Evolutionary conservation across 352 stramenopile genomes (phyloP), one percentile per base, ranked within the genome.

Genomic region (Detonula confervacea): DNA sequence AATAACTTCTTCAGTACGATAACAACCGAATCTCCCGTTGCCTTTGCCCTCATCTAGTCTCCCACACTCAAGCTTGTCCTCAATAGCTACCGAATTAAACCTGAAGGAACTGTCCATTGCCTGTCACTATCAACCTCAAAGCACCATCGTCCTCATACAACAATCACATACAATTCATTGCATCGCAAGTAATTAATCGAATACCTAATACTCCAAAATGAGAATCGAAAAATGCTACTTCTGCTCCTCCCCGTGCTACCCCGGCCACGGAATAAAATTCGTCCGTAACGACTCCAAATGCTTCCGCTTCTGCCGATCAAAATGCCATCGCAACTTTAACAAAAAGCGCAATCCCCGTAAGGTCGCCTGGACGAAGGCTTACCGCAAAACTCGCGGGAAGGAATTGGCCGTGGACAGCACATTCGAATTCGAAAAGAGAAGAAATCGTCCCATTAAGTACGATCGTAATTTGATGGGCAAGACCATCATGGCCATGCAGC

Each of bases 311-410:
- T 99, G 98, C 85, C 95, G 98, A 62, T 99, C 97, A 51, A 99
- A 99, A 93, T 99, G 98, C 93, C 97, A 99, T 94, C 98, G 98
- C 77, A 99, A 99, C 88, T 99, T 99, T 81, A 98, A 99, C 87
- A 97, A 97, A 91, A 99, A 99, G 92, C 95, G 97, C 83, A 99
- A 99, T 91, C 98, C 98, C 47, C 95, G 98, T 63, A 99, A 99
- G 91, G 96, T 99, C 14, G 98, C 98, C 87, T 99, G 98, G 98
- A 99, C 98, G 68, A 99, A 99, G 92, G 95, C 97, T 61, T 99
- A 98, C 90, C 94, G 98, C 62, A 98, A 98, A 87, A 94, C 89
- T 14, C 75, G 96, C 6, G 98, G 98, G 70, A 99, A 99, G 92
- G 98, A 99, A 91, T 98, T 99, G 96, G 96, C 96, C 42, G 96